These are phyloP conservation scores for Lasiodiplodia gonubiensis DNA, from an alignment of 2,329 filamentous ascomycete genomes.

Conservation along the genomic window DNA sequence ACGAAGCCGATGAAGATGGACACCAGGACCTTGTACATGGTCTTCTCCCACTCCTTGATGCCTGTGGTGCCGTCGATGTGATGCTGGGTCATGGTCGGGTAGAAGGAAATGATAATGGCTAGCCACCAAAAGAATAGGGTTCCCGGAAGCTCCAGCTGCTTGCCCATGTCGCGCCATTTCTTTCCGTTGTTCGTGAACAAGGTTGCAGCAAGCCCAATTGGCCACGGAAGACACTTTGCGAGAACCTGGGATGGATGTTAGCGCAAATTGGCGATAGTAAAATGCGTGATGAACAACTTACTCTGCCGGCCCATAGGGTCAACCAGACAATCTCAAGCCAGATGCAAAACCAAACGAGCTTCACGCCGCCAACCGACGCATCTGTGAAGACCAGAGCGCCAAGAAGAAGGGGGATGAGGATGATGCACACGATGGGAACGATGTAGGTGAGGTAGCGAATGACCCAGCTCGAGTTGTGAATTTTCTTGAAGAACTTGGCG, in stretches of 20 bases:
- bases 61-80: conserved; percentile 59
- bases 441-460: conserved; percentile 76
- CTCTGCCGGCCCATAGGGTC: conserved; percentile 78
- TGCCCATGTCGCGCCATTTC: conserved; percentile 91
- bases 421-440: conserved; percentile 65
- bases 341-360: conserved; percentile 88
- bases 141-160: conserved; percentile 81
- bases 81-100: conserved; percentile 77
- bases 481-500: conserved; percentile 67
- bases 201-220: conserved; percentile 69
- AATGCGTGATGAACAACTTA: conserved; percentile 34
- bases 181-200: conserved; percentile 85
- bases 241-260: conserved; percentile 54
- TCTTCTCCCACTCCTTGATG: conserved; percentile 71
- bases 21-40: conserved; percentile 85
- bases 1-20: conserved; percentile 79
- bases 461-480: conserved; percentile 69
- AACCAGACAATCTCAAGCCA: conserved; percentile 96
- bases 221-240: conserved; percentile 67
- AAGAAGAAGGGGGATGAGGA: conserved; percentile 71
- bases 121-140: conserved; percentile 93
- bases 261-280: neutral
- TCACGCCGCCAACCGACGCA: conserved; percentile 73
- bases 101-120: conserved; percentile 82
- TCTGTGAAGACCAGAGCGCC: conserved; percentile 65